Conservation (phyloP, 768 basidiomycete genomes). For the Russula ochroleuca region DNA sequence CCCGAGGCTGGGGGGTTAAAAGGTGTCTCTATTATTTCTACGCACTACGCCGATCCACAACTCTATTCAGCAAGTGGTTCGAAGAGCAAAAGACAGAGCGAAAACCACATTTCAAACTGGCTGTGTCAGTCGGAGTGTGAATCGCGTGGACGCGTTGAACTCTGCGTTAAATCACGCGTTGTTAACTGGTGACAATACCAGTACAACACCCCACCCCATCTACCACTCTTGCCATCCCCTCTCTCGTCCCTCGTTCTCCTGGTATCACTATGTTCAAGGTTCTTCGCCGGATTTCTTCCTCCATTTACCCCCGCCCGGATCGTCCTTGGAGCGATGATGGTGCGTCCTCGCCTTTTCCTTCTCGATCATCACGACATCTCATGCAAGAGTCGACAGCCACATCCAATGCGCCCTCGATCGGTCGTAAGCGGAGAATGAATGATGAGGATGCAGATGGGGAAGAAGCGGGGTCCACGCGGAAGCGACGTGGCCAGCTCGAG, state of each 20-base stretch:
- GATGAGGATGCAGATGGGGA: constrained; percentile 38
- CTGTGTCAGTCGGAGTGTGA: constrained; percentile 21
- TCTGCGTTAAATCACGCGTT: not conserved
- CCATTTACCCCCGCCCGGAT: constrained; percentile 65
- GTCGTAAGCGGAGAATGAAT: constrained; percentile 58
- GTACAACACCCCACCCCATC: constrained; percentile 1
- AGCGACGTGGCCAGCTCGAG: constrained; percentile 25
- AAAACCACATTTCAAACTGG: not conserved
- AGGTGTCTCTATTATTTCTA: not conserved
- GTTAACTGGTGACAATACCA: too few relatives aligned
- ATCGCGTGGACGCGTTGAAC: constrained; percentile 13
- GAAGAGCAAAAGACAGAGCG: not conserved
- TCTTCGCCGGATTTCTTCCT: constrained; percentile 65
- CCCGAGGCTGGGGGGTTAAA: not conserved
- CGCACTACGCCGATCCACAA: constrained; percentile 1
- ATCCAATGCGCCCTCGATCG: constrained; percentile 66
- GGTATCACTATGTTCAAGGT: constrained; percentile 55
- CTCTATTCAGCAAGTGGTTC: not conserved
- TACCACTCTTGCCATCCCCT: not conserved
- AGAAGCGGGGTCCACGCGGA: constrained; percentile 26
- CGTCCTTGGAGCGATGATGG: constrained; percentile 76
- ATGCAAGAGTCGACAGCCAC: constrained; percentile 47
- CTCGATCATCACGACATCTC: constrained; percentile 16
- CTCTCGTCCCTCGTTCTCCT: not conserved
- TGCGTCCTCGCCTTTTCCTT: constrained; percentile 24